Percentiles rank a stretch among this genome's conserved stretches.
These are phyloP conservation scores for Fomitopsis palustris DNA, from an alignment of 1,284 basidiomycete species.

Conservation along the genomic window DNA sequence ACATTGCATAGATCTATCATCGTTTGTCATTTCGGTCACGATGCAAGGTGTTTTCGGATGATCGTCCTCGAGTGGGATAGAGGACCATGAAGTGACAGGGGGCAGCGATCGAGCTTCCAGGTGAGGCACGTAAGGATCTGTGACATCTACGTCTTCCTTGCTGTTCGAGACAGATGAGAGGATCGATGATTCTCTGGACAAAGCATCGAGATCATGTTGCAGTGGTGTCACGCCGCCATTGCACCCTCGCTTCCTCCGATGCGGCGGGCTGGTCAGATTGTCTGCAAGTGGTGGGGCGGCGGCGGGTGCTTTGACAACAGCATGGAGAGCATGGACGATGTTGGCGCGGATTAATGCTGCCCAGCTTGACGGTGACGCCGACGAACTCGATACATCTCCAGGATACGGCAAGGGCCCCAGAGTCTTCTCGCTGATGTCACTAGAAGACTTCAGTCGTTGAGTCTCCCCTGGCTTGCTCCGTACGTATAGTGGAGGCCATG, in stretches of 20 bases:
- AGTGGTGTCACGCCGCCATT: not conserved
- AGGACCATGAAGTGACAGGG: not conserved
- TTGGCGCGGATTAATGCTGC: constrained; percentile 31
- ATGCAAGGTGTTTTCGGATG: not conserved
- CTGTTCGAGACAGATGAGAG: constrained; percentile 22
- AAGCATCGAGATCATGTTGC: not conserved
- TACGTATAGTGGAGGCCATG: constrained; percentile 18
- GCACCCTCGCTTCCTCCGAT: constrained; percentile 9
- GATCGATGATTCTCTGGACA: constrained; percentile 15
- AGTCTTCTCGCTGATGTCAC: constrained; percentile 6
- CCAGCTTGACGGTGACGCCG: constrained; percentile 22
- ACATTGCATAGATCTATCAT: too few species aligned
- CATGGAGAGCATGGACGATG: constrained; percentile 32
- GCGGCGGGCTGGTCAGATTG: constrained; percentile 15
- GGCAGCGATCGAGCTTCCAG: not conserved
- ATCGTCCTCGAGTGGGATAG: constrained; percentile 13
- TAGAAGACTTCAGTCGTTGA: not conserved
- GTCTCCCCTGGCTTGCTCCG: not conserved
- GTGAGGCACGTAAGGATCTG: not conserved
- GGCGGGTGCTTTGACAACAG: constrained; percentile 24
- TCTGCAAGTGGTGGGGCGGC: constrained; percentile 1
- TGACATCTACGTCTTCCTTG: constrained; percentile 11
- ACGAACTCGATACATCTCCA: constrained; percentile 7
- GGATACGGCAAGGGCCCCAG: constrained; percentile 17
- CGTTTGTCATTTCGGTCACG: not conserved